Conservation (phyloP, 805 yeast species). For the Komagataella kurtzmanii region DNA sequence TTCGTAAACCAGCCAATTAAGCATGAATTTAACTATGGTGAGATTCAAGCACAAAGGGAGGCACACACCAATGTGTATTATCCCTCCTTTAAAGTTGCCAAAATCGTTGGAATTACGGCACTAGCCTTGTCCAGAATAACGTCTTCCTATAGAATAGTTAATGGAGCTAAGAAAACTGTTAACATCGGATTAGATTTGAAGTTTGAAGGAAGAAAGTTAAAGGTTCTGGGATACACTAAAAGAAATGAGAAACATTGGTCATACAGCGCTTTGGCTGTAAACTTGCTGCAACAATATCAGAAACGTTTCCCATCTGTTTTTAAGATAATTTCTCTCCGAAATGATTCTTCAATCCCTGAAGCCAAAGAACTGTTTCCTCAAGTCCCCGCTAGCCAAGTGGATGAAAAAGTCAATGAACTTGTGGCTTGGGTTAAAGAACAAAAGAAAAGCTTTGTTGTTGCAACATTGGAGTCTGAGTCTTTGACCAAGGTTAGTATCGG, state of each 20-base stretch:
- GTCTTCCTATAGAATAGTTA: conserved; percentile 52
- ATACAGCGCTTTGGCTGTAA: conserved; percentile 62
- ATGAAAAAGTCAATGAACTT: conserved; percentile 22
- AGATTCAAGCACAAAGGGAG: conserved; percentile 45
- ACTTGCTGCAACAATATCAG: conserved; percentile 48
- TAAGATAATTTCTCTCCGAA: conserved; percentile 11
- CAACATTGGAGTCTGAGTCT: conserved; percentile 67
- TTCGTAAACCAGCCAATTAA: conserved; percentile 34
- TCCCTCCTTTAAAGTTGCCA: conserved; percentile 54
- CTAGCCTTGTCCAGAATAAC: conserved; percentile 67
- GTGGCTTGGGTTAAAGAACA: conserved; percentile 33
- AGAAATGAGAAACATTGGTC: conserved; percentile 65
- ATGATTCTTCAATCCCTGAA: conserved; percentile 20
- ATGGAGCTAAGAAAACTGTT: conserved; percentile 28
- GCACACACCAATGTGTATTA: conserved; percentile 39
- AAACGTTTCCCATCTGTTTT: conserved; percentile 51
- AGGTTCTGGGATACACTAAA: conserved; percentile 80
- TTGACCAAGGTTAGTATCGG: conserved; percentile 52
- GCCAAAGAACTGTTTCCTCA: conserved; percentile 22
- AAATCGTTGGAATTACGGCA: conserved; percentile 40
- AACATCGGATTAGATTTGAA: conserved; percentile 80
- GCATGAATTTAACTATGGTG: conserved; percentile 57
- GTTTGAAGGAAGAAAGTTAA: conserved; percentile 63
- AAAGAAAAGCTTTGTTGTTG: conserved; percentile 36
- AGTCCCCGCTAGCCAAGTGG: conserved; percentile 27